Evolutionary conservation across 2,329 filamentous ascomycete genomes (phyloP).

Genomic region (Colletotrichum sublineola): DNA sequence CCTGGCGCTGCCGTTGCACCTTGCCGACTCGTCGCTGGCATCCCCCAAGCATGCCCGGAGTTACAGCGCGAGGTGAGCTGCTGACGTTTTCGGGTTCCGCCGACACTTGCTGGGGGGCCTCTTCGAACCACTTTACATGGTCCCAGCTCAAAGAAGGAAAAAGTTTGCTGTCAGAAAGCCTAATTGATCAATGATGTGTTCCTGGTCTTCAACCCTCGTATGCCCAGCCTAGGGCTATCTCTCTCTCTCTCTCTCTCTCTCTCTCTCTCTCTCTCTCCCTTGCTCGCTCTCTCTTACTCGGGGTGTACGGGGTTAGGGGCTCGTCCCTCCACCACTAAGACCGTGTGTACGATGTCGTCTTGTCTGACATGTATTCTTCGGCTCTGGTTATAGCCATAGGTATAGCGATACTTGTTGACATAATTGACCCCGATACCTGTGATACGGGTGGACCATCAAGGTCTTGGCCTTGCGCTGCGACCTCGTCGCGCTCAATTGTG

Average conservation of each 20-base stretch:
- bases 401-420: neutral
- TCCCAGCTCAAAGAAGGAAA: neutral
- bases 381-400: neutral
- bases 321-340: slow-evolving; percentile 16
- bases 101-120: slow-evolving; percentile 1
- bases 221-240: neutral
- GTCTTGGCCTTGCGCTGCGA: slow-evolving; percentile 14
- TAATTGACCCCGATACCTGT: neutral
- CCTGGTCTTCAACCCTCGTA: slow-evolving; percentile 13
- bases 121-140: neutral
- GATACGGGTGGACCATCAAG: neutral
- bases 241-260: too few species aligned
- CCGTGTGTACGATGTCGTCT: neutral
- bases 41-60: slow-evolving; percentile 19
- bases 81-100: slow-evolving; percentile 37
- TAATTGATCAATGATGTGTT: slow-evolving; percentile 9
- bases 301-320: slow-evolving; percentile 14
- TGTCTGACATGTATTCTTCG: neutral
- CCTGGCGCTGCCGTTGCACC: slow-evolving; percentile 32
- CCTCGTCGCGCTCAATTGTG: slow-evolving; percentile 7
- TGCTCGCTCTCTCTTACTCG: neutral
- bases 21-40: slow-evolving; percentile 33
- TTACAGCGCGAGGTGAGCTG: slow-evolving; percentile 7
- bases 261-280: too few species aligned
- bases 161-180: slow-evolving; percentile 23